Conservation (phyloP, 306 rosid genomes). For the Myrica gale region DNA sequence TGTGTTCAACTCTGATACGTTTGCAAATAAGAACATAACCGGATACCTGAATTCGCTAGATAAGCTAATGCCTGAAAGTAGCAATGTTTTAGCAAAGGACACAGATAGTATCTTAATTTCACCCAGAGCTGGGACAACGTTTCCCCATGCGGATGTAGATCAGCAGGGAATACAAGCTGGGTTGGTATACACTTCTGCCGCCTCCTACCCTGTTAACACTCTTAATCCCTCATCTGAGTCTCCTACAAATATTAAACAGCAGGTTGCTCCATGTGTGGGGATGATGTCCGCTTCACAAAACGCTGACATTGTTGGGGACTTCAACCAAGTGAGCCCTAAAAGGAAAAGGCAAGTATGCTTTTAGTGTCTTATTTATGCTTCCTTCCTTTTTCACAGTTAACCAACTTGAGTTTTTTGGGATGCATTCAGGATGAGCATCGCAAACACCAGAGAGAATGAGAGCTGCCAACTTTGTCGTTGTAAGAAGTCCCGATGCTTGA, state of each 20-base stretch:
- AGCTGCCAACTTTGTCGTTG: slow-evolving; percentile 34
- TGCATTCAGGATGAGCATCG: slow-evolving; percentile 21
- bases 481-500: slow-evolving; percentile 36
- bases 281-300: slow-evolving; percentile 7
- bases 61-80: background rate
- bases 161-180: slow-evolving; percentile 16
- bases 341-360: slow-evolving; percentile 22
- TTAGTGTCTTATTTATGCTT: background rate
- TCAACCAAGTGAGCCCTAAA: slow-evolving; percentile 12
- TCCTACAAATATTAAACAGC: slow-evolving; percentile 10
- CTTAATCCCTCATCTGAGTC: slow-evolving; percentile 6
- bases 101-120: background rate
- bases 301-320: slow-evolving; percentile 9
- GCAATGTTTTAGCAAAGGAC: background rate
- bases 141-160: slow-evolving; percentile 6
- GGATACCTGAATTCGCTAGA: slow-evolving; percentile 6
- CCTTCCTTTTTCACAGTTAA: background rate
- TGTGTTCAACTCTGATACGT: slow-evolving; percentile 1
- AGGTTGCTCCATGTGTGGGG: slow-evolving; percentile 12
- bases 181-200: background rate
- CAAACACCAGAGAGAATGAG: slow-evolving; percentile 1
- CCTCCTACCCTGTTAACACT: background rate
- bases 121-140: background rate
- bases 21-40: slow-evolving; percentile 1
- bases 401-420: background rate